Percentiles rank a stretch among this genome's conserved stretches.
Conservation (phyloP, 768 basidiomycete genomes). For the Lactarius vividus region DNA sequence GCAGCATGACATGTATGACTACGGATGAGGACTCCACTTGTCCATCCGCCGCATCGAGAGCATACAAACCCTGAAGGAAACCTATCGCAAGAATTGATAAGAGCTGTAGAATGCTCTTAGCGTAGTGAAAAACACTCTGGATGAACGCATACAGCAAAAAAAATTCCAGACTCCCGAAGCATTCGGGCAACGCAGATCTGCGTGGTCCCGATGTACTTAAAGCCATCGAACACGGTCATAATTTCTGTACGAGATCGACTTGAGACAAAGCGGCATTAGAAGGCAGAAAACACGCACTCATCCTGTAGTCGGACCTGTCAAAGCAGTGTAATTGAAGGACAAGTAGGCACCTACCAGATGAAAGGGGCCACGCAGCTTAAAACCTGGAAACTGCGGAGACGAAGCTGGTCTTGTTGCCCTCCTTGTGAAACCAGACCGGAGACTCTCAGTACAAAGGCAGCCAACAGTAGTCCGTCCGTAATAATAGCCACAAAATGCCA, state of each 20-base stretch:
- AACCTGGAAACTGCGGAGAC: conserved; percentile 79
- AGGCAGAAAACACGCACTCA: conserved; percentile 55
- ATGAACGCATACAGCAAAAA: conserved; percentile 65
- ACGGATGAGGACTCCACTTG: conserved; percentile 30
- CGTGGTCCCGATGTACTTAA: conserved; percentile 89
- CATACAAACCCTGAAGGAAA: conserved; percentile 84
- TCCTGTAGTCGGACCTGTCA: conserved; percentile 46
- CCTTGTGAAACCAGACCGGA: conserved; percentile 44
- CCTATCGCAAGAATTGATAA: conserved; percentile 80
- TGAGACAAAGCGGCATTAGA: not conserved
- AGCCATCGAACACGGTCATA: conserved; percentile 77
- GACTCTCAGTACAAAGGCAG: conserved; percentile 74
- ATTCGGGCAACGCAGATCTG: conserved; percentile 92
- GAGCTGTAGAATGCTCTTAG: conserved; percentile 44
- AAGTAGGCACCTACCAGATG: conserved; percentile 60
- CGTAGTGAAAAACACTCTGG: not conserved
- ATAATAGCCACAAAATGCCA: conserved; percentile 70
- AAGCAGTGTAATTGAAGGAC: not conserved
- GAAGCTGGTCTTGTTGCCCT: conserved; percentile 40
- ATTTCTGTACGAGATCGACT: conserved; percentile 48
- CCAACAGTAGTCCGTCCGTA: conserved; percentile 68
- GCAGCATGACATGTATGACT: conserved; percentile 68
- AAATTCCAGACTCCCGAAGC: conserved; percentile 89
- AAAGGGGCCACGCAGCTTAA: conserved; percentile 85
- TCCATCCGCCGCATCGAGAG: conserved; percentile 89